A percentile compares a stretch with the other conserved stretches of the same genome.
Evolutionary conservation across 306 rosid genomes (phyloP).

Genomic region (Macrotyloma uniflorum): DNA sequence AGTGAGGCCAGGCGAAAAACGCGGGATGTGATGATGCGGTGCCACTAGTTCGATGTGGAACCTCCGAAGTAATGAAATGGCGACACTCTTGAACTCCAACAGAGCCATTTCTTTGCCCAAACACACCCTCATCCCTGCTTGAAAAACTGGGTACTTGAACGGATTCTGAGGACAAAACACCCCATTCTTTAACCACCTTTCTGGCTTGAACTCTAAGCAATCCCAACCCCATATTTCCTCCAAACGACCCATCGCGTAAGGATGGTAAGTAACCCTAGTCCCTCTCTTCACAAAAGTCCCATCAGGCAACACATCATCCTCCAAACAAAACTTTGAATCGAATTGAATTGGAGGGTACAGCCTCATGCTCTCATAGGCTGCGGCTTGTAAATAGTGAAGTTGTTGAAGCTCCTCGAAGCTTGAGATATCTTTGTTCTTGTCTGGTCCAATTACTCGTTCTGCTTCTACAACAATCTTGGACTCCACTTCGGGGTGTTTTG

Average conservation of each 20-base stretch:
- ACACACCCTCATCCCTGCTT: conserved; percentile 80
- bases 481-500: conserved; percentile 51
- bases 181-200: conserved; percentile 68
- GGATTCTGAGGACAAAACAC: conserved; percentile 48
- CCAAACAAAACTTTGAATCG: conserved; percentile 71
- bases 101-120: conserved; percentile 87
- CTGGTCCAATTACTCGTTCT: conserved; percentile 50
- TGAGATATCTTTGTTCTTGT: neutral
- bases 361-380: conserved; percentile 75
- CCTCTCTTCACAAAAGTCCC: conserved; percentile 70
- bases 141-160: conserved; percentile 73
- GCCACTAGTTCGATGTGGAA: conserved; percentile 44
- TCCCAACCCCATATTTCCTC: conserved; percentile 77
- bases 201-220: conserved; percentile 67
- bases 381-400: conserved; percentile 69
- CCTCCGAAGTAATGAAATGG: conserved; percentile 52
- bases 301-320: conserved; percentile 73
- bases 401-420: conserved; percentile 52
- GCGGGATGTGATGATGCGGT: conserved; percentile 38
- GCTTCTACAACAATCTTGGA: conserved; percentile 58
- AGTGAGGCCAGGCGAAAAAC: conserved; percentile 85
- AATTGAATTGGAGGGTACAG: conserved; percentile 80
- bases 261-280: conserved; percentile 88
- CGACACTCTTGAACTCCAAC: conserved; percentile 65
- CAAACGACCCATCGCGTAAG: conserved; percentile 82